Base-by-base conservation (phyloP, 2,329 filamentous ascomycete species). In the Colletotrichum paranaense region DNA sequence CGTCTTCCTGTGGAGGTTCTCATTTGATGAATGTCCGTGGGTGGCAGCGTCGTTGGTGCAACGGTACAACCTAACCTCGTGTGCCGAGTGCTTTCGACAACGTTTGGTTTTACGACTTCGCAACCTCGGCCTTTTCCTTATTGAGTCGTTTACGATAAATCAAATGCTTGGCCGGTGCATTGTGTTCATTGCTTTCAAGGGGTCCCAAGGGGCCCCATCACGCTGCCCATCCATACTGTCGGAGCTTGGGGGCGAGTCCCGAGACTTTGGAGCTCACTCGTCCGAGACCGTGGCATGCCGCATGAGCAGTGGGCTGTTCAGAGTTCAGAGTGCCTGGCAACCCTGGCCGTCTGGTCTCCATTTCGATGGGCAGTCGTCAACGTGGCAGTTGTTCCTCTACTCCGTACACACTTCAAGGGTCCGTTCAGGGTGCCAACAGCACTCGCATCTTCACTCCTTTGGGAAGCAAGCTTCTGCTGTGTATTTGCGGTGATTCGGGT, bases 341-440 rank as follows among this genome's bases (percentile, higher is more conserved):
- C 49, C 70, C 70, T 53, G 55, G 59, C 46, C 11, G 42, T 49
- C 16, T 19, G 22, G 56, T 65, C 53, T 64, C 66, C 66, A 70
- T 64, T 70, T 60, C 60, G 55, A 73, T 56, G 56, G 69, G 69
- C 42, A 64, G 42, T 63, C 52, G 65, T 38, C 70, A 70, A 65
- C 60, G 70, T 70, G 67, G 70, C 70, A 70, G 60, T 66, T 66
- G 59, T 58, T 46, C 19, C 35, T 63, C n/a, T 56, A 53, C 26
- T 26, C 26, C 26, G 26, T 26, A 26, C 26, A 53, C 42, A 49
- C 35, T 32, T 52, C 68, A 24, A 32, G 14, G 19, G 38, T 42
- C 49, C 57, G 38, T 42, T 49, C 57, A 53, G 38, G 49, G 42
- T 68, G 57, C 28, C n/a, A 49, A 22, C 57, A 32, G 49, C 49